Conservation (phyloP, 495 filamentous ascomycete genomes). For the Daldinia concentrica region DNA sequence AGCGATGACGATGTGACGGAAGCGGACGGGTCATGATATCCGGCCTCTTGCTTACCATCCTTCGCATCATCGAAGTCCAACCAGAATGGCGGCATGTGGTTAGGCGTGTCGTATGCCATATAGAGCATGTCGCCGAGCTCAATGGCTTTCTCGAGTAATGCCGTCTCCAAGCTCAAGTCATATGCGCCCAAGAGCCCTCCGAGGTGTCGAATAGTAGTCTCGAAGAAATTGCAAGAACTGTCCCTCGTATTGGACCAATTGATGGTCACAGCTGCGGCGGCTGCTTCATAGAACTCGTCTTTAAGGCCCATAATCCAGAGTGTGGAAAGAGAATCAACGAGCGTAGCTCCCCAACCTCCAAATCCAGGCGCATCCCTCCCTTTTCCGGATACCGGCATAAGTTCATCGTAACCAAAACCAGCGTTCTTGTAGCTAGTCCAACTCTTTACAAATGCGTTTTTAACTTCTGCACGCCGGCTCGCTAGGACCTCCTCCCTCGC, state of each 20-base stretch:
- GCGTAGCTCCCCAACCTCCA: slow-evolving; percentile 90
- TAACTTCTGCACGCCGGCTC: slow-evolving; percentile 64
- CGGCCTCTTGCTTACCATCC: slow-evolving; percentile 47
- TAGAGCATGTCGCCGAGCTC: slow-evolving; percentile 87
- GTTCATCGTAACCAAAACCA: slow-evolving; percentile 83
- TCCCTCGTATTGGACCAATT: slow-evolving; percentile 78
- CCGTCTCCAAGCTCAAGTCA: slow-evolving; percentile 73
- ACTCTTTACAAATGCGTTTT: slow-evolving; percentile 72
- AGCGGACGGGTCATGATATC: slow-evolving; percentile 49
- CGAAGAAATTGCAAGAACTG: slow-evolving; percentile 74
- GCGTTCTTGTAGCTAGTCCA: slow-evolving; percentile 80
- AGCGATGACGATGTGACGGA: slow-evolving; percentile 70
- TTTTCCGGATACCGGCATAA: slow-evolving; percentile 67
- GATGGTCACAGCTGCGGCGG: slow-evolving; percentile 77
- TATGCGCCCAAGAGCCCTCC: slow-evolving; percentile 80
- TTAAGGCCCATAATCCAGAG: slow-evolving; percentile 95
- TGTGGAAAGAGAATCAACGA: slow-evolving; percentile 91
- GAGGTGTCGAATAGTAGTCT: slow-evolving; percentile 82
- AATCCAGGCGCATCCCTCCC: slow-evolving; percentile 73
- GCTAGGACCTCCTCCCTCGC: slow-evolving; percentile 51
- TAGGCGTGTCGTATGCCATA: slow-evolving; percentile 89
- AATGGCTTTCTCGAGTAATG: slow-evolving; percentile 79
- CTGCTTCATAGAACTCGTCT: slow-evolving; percentile 89
- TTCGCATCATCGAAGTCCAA: slow-evolving; percentile 60
- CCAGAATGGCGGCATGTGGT: slow-evolving; percentile 83